Evolutionary conservation across 1,284 basidiomycete species (phyloP), one percentile per base, ranked within the genome.

Genomic region (Microbotryum violaceum): DNA sequence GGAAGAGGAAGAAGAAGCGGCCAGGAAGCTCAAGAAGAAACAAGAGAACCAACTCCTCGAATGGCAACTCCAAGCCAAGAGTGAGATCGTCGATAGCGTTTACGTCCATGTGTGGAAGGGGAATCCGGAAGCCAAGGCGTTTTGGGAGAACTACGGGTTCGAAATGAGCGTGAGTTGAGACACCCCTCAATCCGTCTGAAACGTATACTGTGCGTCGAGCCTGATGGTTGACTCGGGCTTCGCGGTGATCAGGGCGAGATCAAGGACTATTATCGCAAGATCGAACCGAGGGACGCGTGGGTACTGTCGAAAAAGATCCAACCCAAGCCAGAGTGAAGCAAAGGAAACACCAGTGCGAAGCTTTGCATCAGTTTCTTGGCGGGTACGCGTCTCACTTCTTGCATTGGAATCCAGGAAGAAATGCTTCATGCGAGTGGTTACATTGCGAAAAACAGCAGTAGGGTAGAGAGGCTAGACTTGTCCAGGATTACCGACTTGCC

Each of bases 61-160:
- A 53, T 49, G 45, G 29, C 9, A 23, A 45, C 37, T 33, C 10
- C 52, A 51, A 62, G 45, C 52, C 53, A 45, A 49, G 42, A 25
- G 57, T 56, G 56, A 55, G 31, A 61, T 62, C 31, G 67, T 77
- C 45, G 63, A 70, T 48, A 64, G 62, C 37, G 60, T 76, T 31
- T 77, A 74, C 52, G 69, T 76, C 3, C 75, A 77, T 55, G 76
- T 77, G 16, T 76, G 77, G 66, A 74, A 72, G 8, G 67, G 66
- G 37, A 77, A 77, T 60, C 70, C 73, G 18, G 74, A 73, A 55
- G 75, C 73, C 21, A 70, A 68, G 50, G 49, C 53, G 51, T 76
- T 77, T 44, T 77, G 76, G 72, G 72, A 75, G 62, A 70, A 71
- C 60, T 70, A 73, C 29, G 76, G 76, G 31, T 77, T 77, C 63